phyloP scores from a whole-genome alignment of 441 rosid species.

The Euphorbia neoarborescens region DNA sequence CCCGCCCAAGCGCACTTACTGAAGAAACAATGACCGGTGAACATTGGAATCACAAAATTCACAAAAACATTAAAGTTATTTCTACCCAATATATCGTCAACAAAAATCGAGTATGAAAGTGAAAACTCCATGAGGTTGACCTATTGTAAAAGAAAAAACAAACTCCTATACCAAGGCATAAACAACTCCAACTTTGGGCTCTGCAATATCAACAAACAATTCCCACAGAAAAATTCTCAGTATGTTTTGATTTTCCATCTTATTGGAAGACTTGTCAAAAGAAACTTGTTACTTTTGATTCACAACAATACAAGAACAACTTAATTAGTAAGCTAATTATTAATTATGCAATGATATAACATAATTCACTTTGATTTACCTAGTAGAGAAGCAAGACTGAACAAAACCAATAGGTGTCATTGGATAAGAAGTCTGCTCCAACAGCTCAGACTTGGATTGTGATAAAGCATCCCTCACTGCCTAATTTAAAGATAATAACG shows the following conservation, averaged over 20 bases:
- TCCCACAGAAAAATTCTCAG: neutral
- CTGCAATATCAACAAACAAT: neutral
- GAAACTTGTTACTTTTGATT: neutral
- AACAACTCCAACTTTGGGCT: neutral
- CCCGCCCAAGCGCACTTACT: neutral
- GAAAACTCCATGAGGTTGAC: too few relatives aligned
- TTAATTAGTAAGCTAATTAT: neutral
- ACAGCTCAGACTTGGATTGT: slow-evolving; percentile 29
- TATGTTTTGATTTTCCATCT: neutral
- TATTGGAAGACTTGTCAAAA: neutral
- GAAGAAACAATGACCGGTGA: neutral
- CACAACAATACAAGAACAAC: neutral
- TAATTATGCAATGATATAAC: neutral
- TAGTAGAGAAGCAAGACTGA: slow-evolving; percentile 81
- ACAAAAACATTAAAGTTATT: too few relatives aligned
- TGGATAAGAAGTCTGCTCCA: slow-evolving; percentile 47
- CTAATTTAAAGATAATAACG: slow-evolving; percentile 21
- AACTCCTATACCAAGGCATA: neutral
- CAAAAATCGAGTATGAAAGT: too few relatives aligned
- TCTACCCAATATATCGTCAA: too few relatives aligned
- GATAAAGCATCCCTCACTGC: slow-evolving; percentile 61
- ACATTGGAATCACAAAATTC: too few relatives aligned
- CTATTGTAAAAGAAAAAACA: neutral
- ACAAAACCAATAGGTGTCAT: slow-evolving; percentile 69
- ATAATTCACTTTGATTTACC: slow-evolving; percentile 28